phyloP scores from a whole-genome alignment of 2,329 filamentous ascomycete genomes.

The Penicillium decumbens region DNA sequence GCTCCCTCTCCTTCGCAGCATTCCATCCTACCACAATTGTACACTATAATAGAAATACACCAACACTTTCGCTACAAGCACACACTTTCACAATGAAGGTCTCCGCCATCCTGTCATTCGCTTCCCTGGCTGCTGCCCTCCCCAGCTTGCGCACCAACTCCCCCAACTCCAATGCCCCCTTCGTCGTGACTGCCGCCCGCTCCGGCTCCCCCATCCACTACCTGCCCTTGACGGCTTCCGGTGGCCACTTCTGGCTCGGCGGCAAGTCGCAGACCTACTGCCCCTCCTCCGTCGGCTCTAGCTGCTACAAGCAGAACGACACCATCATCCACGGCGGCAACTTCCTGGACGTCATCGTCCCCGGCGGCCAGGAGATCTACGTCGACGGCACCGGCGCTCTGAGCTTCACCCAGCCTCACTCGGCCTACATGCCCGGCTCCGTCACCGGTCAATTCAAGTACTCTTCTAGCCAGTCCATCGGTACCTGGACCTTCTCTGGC shows the following conservation, averaged over 20 bases:
- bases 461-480: slow-evolving; percentile 23
- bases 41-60: neutral
- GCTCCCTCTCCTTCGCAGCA: neutral
- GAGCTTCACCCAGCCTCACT: slow-evolving; percentile 55
- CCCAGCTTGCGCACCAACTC: slow-evolving; percentile 11
- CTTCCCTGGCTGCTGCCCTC: slow-evolving; percentile 24
- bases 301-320: slow-evolving; percentile 40
- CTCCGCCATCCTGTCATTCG: slow-evolving; percentile 22
- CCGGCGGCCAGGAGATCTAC: slow-evolving; percentile 60
- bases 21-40: neutral
- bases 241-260: slow-evolving; percentile 48
- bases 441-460: slow-evolving; percentile 48
- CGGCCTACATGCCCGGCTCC: slow-evolving; percentile 48
- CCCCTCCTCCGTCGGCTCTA: slow-evolving; percentile 34
- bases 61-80: neutral
- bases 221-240: slow-evolving; percentile 43
- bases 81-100: slow-evolving; percentile 25
- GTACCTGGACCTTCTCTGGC: slow-evolving; percentile 28
- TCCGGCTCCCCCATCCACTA: slow-evolving; percentile 48
- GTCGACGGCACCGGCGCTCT: slow-evolving; percentile 52
- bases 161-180: slow-evolving; percentile 25
- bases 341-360: slow-evolving; percentile 48
- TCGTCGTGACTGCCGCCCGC: slow-evolving; percentile 42
- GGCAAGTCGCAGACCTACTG: slow-evolving; percentile 47
- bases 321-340: slow-evolving; percentile 44